Evolutionary conservation across 2,329 filamentous ascomycete genomes (phyloP).

Genomic region (Trichoderma hamatum): DNA sequence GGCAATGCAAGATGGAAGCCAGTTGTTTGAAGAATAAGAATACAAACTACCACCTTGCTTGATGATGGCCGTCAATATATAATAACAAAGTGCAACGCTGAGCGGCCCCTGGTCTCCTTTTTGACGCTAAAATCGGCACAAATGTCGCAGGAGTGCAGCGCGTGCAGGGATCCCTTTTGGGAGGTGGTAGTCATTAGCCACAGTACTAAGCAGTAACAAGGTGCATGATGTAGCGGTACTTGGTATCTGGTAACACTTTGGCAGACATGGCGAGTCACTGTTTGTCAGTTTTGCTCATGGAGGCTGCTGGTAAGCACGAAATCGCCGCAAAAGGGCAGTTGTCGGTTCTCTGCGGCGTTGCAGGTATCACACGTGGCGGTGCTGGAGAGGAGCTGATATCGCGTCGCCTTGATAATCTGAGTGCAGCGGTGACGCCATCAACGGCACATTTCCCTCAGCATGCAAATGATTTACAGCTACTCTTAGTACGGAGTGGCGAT

Average conservation of each 20-base stretch:
- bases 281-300: neutral
- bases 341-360: neutral
- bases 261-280: neutral
- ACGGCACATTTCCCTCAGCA: conserved; percentile 10
- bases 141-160: conserved; percentile 34
- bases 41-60: neutral
- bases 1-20: neutral
- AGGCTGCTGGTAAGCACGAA: neutral
- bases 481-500: neutral
- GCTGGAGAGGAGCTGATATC: neutral
- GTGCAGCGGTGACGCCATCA: neutral
- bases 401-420: neutral
- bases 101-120: neutral
- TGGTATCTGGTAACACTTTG: neutral
- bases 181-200: conserved; percentile 4
- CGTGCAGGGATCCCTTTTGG: conserved; percentile 7
- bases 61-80: conserved; percentile 3
- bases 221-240: neutral
- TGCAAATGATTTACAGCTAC: neutral
- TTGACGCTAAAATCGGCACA: conserved; percentile 41
- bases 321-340: neutral
- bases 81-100: neutral
- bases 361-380: neutral
- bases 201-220: neutral
- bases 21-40: neutral